Conservation (phyloP, 306 rosid genomes). For the Potentilla sterilis region DNA sequence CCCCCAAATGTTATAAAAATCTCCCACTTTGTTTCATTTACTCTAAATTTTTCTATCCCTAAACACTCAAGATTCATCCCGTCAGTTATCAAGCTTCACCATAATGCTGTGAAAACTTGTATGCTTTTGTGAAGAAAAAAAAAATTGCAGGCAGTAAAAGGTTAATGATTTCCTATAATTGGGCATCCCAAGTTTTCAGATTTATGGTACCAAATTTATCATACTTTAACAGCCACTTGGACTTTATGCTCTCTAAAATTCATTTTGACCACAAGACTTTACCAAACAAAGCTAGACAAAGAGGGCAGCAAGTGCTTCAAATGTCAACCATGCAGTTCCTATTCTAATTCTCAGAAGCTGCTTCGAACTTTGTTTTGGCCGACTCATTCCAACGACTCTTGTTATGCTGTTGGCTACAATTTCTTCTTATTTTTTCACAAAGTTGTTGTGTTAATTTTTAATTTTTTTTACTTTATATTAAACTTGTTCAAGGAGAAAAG, state of each 20-base stretch:
- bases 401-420: background rate
- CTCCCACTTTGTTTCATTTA: background rate
- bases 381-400: constrained; percentile 2
- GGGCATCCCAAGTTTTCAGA: background rate
- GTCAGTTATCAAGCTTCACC: too few relatives aligned
- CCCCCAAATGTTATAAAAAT: background rate
- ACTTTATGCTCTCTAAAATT: background rate
- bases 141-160: too few relatives aligned
- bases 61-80: too few relatives aligned
- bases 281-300: background rate
- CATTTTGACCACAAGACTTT: background rate
- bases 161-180: background rate
- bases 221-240: background rate
- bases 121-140: too few relatives aligned
- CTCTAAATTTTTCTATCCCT: too few relatives aligned
- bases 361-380: background rate
- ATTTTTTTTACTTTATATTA: too few relatives aligned
- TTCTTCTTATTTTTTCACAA: background rate
- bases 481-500: too few relatives aligned
- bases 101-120: too few relatives aligned
- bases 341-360: background rate
- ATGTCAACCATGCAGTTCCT: constrained; percentile 5
- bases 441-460: too few relatives aligned
- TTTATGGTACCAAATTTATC: background rate
- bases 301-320: background rate